Percentiles rank a stretch among this genome's conserved stretches.
phyloP scores from a whole-genome alignment of 108 stramenopile genomes.

The Cyclotella kingstonii region DNA sequence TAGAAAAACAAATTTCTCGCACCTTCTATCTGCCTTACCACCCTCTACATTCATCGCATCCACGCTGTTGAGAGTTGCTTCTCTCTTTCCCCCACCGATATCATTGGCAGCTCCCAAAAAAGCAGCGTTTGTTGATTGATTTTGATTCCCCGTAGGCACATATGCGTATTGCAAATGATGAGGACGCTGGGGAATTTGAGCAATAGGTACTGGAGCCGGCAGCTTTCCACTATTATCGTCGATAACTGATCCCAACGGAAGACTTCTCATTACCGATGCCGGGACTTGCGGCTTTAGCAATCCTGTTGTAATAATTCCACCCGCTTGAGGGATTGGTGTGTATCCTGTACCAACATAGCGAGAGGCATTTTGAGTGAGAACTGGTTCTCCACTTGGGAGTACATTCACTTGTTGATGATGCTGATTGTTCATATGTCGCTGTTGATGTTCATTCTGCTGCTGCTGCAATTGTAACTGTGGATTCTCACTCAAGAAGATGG shows the following conservation, averaged over 20 bases:
- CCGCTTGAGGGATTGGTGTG: conserved; percentile 63
- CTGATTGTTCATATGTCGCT: conserved; percentile 17
- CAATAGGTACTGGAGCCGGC: conserved; percentile 53
- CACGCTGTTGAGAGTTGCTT: conserved; percentile 8
- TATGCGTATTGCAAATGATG: conserved; percentile 84
- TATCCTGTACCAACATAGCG: conserved; percentile 25
- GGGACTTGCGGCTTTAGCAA: conserved; percentile 52
- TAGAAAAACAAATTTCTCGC: conserved; percentile 10
- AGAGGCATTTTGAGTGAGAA: conserved; percentile 35
- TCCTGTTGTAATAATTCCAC: conserved; percentile 74
- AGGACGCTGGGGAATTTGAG: conserved; percentile 70
- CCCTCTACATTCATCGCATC: conserved; percentile 40
- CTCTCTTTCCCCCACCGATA: neutral
- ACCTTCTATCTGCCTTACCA: conserved; percentile 76
- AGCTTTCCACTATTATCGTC: conserved; percentile 1
- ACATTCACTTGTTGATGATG: conserved; percentile 20
- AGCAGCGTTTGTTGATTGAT: neutral
- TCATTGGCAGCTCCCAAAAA: conserved; percentile 23
- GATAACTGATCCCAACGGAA: conserved; percentile 11
- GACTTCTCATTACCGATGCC: conserved; percentile 64
- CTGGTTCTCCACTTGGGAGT: conserved; percentile 31
- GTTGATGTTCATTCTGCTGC: conserved; percentile 41
- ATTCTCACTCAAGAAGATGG: conserved; percentile 76
- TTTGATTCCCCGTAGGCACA: conserved; percentile 36
- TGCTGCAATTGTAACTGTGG: conserved; percentile 52